A percentile compares a stretch with the other conserved stretches of the same genome.
phyloP scores from a whole-genome alignment of 495 filamentous ascomycete genomes.

The Tricharina praecox region DNA sequence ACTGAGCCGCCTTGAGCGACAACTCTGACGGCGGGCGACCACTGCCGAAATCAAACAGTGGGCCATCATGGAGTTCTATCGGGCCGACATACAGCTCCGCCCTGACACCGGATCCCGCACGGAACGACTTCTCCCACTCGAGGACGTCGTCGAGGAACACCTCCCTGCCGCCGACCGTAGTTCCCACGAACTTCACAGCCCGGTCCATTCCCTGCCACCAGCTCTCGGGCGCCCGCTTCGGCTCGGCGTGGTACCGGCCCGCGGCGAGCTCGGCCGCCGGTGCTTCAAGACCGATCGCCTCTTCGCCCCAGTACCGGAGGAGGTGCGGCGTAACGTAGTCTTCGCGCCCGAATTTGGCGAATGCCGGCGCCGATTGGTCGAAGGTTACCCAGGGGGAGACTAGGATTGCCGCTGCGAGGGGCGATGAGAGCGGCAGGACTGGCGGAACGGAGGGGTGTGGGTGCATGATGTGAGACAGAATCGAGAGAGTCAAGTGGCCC shows the following conservation, averaged over 20 bases:
- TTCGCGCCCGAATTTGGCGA: not conserved
- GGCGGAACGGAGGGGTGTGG: slow-evolving; percentile 37
- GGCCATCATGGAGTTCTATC: not conserved
- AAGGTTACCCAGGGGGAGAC: slow-evolving; percentile 1
- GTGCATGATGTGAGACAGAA: slow-evolving; percentile 44
- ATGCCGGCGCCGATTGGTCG: not conserved
- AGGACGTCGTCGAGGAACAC: not conserved
- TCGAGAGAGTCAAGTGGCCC: slow-evolving; percentile 38
- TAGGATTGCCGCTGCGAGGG: not conserved
- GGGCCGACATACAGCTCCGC: not conserved
- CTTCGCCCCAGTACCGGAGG: not conserved
- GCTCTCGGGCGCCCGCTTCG: not conserved
- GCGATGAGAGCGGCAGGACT: not conserved
- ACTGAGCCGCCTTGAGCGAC: not conserved
- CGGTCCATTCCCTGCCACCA: slow-evolving; percentile 2
- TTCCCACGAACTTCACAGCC: not conserved
- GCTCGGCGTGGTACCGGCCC: not conserved
- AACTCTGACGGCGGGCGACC: not conserved
- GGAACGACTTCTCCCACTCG: not conserved
- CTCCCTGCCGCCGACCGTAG: not conserved
- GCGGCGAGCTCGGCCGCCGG: not conserved
- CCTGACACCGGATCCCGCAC: not conserved
- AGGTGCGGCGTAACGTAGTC: not conserved
- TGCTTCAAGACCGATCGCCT: not conserved
- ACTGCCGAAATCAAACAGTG: not conserved